Conservation (phyloP, 495 filamentous ascomycete genomes). For the Penicillium verhagenii region DNA sequence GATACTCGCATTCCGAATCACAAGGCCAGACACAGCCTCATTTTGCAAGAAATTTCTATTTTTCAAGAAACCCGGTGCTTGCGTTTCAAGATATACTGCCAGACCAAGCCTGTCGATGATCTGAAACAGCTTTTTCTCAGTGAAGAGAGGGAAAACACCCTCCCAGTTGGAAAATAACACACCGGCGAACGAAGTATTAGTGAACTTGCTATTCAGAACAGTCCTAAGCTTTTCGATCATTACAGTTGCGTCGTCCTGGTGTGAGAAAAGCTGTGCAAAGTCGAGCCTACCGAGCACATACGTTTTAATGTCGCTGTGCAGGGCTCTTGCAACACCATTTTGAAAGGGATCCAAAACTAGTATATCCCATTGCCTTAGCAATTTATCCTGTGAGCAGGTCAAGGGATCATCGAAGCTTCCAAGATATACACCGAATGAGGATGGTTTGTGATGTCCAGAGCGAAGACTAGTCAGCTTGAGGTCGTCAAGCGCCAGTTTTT, state of each 20-base stretch:
- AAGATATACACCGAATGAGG: constrained; percentile 51
- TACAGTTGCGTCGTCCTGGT: constrained; percentile 20
- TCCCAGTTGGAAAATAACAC: constrained; percentile 53
- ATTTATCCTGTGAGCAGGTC: constrained; percentile 26
- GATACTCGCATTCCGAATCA: constrained; percentile 52
- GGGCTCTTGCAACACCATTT: constrained; percentile 36
- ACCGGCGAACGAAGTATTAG: constrained; percentile 40
- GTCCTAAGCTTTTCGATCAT: constrained; percentile 36
- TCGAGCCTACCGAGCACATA: constrained; percentile 45
- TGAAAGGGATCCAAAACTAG: constrained; percentile 48
- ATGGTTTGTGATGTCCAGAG: constrained; percentile 28
- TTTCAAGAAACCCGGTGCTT: constrained; percentile 47
- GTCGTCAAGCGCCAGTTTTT: constrained; percentile 24
- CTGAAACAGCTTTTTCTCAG: constrained; percentile 38
- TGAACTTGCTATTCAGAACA: constrained; percentile 29
- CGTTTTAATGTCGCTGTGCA: constrained; percentile 21
- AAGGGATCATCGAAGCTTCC: constrained; percentile 39
- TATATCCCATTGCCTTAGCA: constrained; percentile 48
- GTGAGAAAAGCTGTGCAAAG: constrained; percentile 28
- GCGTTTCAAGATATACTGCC: constrained; percentile 50
- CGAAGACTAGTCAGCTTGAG: constrained; percentile 21
- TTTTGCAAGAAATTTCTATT: constrained; percentile 37
- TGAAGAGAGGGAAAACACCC: constrained; percentile 24
- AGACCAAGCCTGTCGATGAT: constrained; percentile 38
- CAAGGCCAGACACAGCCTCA: constrained; percentile 40